phyloP scores from a whole-genome alignment of 106 monocot genomes.

The Apostasia shenzhenica region DNA sequence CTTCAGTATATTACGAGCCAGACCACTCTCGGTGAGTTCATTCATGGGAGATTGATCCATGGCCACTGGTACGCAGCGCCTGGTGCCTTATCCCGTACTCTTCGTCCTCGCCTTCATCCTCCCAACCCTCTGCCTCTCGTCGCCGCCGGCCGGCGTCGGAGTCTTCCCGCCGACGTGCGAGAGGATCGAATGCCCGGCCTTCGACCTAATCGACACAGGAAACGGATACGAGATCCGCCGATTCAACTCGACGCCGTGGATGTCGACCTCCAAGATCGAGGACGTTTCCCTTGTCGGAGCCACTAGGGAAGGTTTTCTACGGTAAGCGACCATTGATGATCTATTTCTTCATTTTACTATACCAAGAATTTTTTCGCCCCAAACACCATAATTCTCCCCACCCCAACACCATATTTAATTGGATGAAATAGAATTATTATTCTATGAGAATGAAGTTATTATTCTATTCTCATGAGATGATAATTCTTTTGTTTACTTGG shows the following conservation, averaged over 20 bases:
- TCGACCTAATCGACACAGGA: constrained; percentile 48
- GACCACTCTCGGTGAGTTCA: too few species aligned
- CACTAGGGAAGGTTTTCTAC: constrained; percentile 54
- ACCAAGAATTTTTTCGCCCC: neutral
- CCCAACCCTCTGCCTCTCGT: neutral
- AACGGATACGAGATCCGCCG: constrained; percentile 77
- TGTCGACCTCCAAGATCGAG: constrained; percentile 46
- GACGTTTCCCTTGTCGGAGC: constrained; percentile 75
- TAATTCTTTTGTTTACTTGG: too few species aligned
- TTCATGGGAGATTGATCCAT: neutral
- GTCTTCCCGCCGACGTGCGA: constrained; percentile 55
- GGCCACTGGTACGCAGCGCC: neutral
- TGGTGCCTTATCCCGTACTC: neutral
- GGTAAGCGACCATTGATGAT: constrained; percentile 25
- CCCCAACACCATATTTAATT: too few species aligned
- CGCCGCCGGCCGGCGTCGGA: neutral
- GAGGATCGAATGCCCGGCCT: constrained; percentile 74
- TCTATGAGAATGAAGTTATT: too few species aligned
- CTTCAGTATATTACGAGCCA: too few species aligned
- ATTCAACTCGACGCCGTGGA: constrained; percentile 59
- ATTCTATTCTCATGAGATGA: neutral
- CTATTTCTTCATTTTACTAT: neutral
- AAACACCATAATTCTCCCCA: too few species aligned
- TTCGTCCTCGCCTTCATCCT: constrained; percentile 5
- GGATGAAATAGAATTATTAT: too few species aligned